Percentiles rank a stretch among this genome's conserved stretches.
Conservation (phyloP, 768 basidiomycete species). For the Tulasnella sp. region DNA sequence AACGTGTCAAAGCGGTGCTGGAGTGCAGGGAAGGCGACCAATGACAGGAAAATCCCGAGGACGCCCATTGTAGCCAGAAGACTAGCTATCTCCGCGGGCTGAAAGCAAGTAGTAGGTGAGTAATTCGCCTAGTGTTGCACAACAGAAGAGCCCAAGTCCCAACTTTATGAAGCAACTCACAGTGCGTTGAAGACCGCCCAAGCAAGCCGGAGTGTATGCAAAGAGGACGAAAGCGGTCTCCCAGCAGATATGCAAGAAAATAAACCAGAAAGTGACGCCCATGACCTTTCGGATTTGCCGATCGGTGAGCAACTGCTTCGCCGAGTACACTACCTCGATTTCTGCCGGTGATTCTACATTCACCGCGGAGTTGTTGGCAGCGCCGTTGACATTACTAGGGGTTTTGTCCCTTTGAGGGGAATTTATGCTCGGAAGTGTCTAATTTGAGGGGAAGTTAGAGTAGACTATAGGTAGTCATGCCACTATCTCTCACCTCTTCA, state of each 20-base stretch:
- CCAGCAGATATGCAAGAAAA: slow-evolving; percentile 44
- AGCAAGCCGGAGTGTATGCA: slow-evolving; percentile 47
- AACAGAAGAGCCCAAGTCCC: too few relatives aligned
- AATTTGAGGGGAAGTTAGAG: background rate
- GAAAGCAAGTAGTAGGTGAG: too few relatives aligned
- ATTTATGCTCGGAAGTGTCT: slow-evolving; percentile 14
- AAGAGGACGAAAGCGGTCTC: slow-evolving; percentile 60
- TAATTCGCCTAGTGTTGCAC: too few relatives aligned
- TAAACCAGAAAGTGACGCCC: slow-evolving; percentile 28
- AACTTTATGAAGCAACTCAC: too few relatives aligned
- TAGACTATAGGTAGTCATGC: background rate
- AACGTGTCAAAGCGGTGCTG: slow-evolving; percentile 15
- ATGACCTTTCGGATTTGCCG: slow-evolving; percentile 13
- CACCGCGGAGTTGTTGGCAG: too few relatives aligned
- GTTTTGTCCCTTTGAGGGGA: background rate
- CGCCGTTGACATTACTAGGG: background rate
- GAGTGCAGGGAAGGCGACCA: slow-evolving; percentile 19
- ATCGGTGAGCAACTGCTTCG: slow-evolving; percentile 10
- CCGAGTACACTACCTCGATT: background rate
- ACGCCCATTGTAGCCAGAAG: slow-evolving; percentile 17
- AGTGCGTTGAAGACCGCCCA: slow-evolving; percentile 49
- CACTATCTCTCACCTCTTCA: slow-evolving; percentile 38
- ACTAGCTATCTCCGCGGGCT: slow-evolving; percentile 21
- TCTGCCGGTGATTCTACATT: background rate
- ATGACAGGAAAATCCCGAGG: slow-evolving; percentile 11